A percentile compares a stretch with the other conserved stretches of the same genome.
phyloP scores from a whole-genome alignment of 2,329 filamentous ascomycete species.

The Aaosphaeria arxii region DNA sequence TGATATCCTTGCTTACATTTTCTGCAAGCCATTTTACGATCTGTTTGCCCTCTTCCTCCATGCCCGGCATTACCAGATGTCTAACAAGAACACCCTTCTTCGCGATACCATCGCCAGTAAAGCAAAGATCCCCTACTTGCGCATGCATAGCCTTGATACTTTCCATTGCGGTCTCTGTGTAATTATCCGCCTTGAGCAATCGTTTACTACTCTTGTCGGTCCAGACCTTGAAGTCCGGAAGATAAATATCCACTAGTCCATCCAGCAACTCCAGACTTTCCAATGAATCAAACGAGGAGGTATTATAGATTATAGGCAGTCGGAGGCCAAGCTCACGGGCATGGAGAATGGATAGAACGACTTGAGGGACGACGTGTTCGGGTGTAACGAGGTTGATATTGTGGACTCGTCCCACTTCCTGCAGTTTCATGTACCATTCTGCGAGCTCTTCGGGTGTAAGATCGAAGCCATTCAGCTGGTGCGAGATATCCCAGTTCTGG shows the following conservation, averaged over 20 bases:
- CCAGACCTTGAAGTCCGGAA: slow-evolving; percentile 90
- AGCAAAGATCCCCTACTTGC: slow-evolving; percentile 80
- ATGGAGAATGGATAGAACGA: slow-evolving; percentile 71
- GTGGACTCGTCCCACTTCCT: slow-evolving; percentile 76
- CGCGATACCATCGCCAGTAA: slow-evolving; percentile 76
- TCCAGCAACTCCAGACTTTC: slow-evolving; percentile 71
- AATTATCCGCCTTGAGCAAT: slow-evolving; percentile 75
- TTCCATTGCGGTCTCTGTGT: slow-evolving; percentile 68
- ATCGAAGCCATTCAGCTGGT: slow-evolving; percentile 77
- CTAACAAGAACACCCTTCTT: slow-evolving; percentile 73
- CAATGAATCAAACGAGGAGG: slow-evolving; percentile 74
- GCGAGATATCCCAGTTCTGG: slow-evolving; percentile 74
- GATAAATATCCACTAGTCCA: slow-evolving; percentile 78
- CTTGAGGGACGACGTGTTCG: slow-evolving; percentile 82
- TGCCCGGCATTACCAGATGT: slow-evolving; percentile 82
- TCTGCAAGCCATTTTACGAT: slow-evolving; percentile 76
- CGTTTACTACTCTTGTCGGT: slow-evolving; percentile 62
- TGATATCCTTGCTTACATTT: slow-evolving; percentile 70
- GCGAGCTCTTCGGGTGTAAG: slow-evolving; percentile 74
- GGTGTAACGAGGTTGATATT: slow-evolving; percentile 88
- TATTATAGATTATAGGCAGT: slow-evolving; percentile 81
- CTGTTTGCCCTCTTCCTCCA: slow-evolving; percentile 67
- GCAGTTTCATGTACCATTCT: slow-evolving; percentile 80
- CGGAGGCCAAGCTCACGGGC: slow-evolving; percentile 67
- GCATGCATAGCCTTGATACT: slow-evolving; percentile 77